A percentile compares a stretch with the other conserved stretches of the same genome.
Conservation (phyloP, 2,329 filamentous ascomycete species). For the Trichoderma sp. region DNA sequence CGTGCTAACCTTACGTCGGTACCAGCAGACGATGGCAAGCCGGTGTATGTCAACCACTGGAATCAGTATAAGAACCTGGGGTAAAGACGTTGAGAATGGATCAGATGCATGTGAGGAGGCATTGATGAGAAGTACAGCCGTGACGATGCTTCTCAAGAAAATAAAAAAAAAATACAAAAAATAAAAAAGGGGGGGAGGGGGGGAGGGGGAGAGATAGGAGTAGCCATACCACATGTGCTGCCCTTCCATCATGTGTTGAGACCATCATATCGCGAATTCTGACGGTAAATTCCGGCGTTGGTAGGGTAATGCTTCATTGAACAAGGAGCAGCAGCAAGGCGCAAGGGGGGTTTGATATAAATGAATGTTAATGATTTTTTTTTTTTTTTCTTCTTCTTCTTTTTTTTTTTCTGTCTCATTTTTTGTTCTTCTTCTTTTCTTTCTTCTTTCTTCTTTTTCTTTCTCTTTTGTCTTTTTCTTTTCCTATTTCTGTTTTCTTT, state of each 20-base stretch:
- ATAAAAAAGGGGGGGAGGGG: background rate
- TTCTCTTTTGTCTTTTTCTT: too few relatives aligned
- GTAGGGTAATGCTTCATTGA: background rate
- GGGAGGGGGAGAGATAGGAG: background rate
- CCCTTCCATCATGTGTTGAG: background rate
- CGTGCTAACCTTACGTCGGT: slow-evolving; percentile 36
- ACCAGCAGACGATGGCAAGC: slow-evolving; percentile 29
- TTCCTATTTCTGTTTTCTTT: too few relatives aligned
- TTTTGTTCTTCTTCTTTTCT: too few relatives aligned
- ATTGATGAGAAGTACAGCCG: background rate
- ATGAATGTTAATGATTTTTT: background rate
- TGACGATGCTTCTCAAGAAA: background rate
- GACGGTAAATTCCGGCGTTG: background rate
- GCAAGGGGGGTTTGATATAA: background rate
- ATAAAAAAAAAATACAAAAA: background rate
- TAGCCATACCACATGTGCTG: background rate
- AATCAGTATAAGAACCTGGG: slow-evolving; percentile 29
- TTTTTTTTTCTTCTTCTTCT: too few relatives aligned
- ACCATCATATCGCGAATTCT: background rate
- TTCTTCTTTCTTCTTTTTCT: too few relatives aligned
- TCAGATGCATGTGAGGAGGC: background rate
- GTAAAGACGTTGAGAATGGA: background rate
- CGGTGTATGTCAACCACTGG: slow-evolving; percentile 38
- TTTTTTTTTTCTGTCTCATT: too few relatives aligned
- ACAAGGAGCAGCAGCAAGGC: background rate